Evolutionary conservation across 2,329 filamentous ascomycete genomes (phyloP).

Genomic region (Trichoderma asperellum): DNA sequence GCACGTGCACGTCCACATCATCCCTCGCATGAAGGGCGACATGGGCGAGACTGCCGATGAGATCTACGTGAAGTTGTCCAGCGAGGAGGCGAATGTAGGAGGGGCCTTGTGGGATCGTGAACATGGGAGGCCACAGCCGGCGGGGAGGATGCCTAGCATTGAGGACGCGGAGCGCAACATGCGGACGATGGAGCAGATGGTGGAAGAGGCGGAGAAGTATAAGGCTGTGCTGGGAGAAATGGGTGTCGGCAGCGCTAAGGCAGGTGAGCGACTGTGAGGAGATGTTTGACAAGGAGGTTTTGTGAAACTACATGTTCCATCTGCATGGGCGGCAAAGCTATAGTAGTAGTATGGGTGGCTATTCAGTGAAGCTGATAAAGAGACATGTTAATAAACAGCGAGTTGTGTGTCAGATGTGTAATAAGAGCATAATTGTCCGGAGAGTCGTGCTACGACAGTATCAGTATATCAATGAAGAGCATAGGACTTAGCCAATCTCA

Average conservation of each 20-base stretch:
- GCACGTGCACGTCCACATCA: constrained; percentile 92
- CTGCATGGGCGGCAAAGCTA: background rate
- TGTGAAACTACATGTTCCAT: background rate
- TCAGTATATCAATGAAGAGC: background rate
- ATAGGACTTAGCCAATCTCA: background rate
- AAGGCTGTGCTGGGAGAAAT: constrained; percentile 54
- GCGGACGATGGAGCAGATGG: constrained; percentile 76
- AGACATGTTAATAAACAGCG: background rate
- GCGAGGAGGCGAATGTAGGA: constrained; percentile 82
- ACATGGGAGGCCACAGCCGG: constrained; percentile 50
- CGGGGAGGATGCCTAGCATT: constrained; percentile 66
- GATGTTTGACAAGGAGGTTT: background rate
- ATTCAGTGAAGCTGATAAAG: background rate
- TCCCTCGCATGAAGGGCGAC: constrained; percentile 69
- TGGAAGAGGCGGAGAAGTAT: constrained; percentile 72
- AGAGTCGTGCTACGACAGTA: background rate
- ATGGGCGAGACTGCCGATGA: constrained; percentile 59
- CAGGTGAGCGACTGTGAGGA: constrained; percentile 14
- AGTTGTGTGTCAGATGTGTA: no score
- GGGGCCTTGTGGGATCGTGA: constrained; percentile 64
- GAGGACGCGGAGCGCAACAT: constrained; percentile 72
- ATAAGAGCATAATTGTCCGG: background rate
- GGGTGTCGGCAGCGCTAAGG: constrained; percentile 36
- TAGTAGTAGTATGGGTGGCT: background rate
- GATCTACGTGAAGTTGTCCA: constrained; percentile 82